Evolutionary conservation across 179 eudicot species (phyloP), one percentile per base, ranked within the genome.

Genomic region (Silene noctiflora): DNA sequence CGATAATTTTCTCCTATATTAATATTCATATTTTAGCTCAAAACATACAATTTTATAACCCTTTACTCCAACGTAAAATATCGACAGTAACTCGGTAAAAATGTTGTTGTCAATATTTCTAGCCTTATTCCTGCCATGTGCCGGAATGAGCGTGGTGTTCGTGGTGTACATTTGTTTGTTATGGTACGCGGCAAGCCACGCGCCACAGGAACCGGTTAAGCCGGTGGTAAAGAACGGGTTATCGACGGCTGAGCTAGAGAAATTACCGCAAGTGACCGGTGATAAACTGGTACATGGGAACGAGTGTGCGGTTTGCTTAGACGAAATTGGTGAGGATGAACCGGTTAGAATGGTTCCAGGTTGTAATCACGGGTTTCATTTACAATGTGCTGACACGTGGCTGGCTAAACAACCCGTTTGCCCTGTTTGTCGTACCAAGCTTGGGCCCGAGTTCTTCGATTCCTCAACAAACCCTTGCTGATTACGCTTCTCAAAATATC

Each of bases 291-390:
- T 85, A 0, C 65, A 81, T 73, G 89, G 88, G 4, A 79, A 84
- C 2, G 97, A 91, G 39, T 91, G 97, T 65, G 87, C 93, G 6
- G 87, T 91, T 19, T 91, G 97, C 14, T 78, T 91, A 51, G 97
- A 91, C 60, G 95, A 90, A 16, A 89, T 91, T 10, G 87, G 79
- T 56, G 53, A 13, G 0, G 93, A 86, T 21, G 86, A 91, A 74
- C 84, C 87, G 69, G 97, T 89, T 56, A 73, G 97, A n/a, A 39
- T 88, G 84, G 84, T 91, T 13, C 97, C 97, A 62, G 95, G 92
- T 75, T 91, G 97, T 77, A 91, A 91, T 76, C 97, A 91, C 71
- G 95, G 95, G 63, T 91, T 91, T 48, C 97, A 91, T 66, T 67
- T 88, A 0, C 64, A 77, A 11, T 91, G 97, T 51, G 95, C 89